Conservation (phyloP, 1,139 yeast species). For the Waltiozyma solani region DNA sequence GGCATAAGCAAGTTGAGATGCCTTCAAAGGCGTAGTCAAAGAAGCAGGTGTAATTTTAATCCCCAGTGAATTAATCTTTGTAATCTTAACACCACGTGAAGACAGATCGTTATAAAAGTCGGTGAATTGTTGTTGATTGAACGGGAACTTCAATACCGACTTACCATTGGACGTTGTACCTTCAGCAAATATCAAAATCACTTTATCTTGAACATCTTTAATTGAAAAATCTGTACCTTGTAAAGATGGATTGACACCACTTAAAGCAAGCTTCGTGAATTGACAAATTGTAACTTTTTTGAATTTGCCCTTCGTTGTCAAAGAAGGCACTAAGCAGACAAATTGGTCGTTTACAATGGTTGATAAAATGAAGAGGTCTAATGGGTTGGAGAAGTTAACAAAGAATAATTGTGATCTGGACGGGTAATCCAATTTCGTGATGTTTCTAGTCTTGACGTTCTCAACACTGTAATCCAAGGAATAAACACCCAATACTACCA, state of each 20-base stretch:
- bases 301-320: background rate
- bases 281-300: slow-evolving; percentile 26
- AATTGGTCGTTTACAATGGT: slow-evolving; percentile 25
- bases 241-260: slow-evolving; percentile 4
- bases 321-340: slow-evolving; percentile 34
- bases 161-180: slow-evolving; percentile 66
- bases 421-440: slow-evolving; percentile 28
- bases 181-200: slow-evolving; percentile 47
- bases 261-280: slow-evolving; percentile 28
- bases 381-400: slow-evolving; percentile 45
- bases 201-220: slow-evolving; percentile 16
- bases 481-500: slow-evolving; percentile 8
- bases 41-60: slow-evolving; percentile 31
- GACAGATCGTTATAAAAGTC: slow-evolving; percentile 12
- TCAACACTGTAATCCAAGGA: slow-evolving; percentile 11
- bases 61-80: slow-evolving; percentile 33
- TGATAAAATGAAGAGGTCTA: slow-evolving; percentile 36
- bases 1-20: slow-evolving; percentile 10
- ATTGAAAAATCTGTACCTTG: background rate
- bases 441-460: slow-evolving; percentile 14
- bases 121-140: slow-evolving; percentile 17
- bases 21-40: slow-evolving; percentile 22
- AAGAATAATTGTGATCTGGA: slow-evolving; percentile 33
- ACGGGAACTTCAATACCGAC: slow-evolving; percentile 38
- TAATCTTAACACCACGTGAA: slow-evolving; percentile 8